Evolutionary conservation across 257 asterid species (phyloP), one percentile per base, ranked within the genome.

Genomic region (Rauvolfia tetraphylla): DNA sequence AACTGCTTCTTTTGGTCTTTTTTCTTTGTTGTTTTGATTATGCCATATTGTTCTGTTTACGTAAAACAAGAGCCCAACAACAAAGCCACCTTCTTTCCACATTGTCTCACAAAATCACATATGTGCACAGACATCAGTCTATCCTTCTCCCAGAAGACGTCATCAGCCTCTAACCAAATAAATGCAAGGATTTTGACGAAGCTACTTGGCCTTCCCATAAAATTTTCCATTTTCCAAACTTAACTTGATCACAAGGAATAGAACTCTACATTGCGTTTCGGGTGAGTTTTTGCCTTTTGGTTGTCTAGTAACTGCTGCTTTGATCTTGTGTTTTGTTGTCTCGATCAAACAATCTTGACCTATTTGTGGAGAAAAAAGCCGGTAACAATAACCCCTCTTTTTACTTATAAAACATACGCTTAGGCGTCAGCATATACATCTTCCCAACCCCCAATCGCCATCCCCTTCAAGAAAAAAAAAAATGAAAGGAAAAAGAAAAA

Each of bases 141-240:
- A n/a, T n/a, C n/a, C n/a, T n/a, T n/a, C n/a, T n/a, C n/a, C n/a
- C n/a, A n/a, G n/a, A n/a, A n/a, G n/a, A n/a, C n/a, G n/a, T n/a
- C n/a, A n/a, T n/a, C n/a, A n/a, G n/a, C n/a, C n/a, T n/a, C n/a
- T n/a, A n/a, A n/a, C n/a, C 42, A 2, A 39, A 39, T 3, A 39
- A 39, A 39, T 39, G 42, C 42, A 62, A 72, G 34, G 27, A 71
- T 34, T 62, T 70, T 71, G 33, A 36, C 25, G 8, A 66, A 5
- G n/a, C 62, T 56, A 3, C 31, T 56, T 7, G 31, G 62, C 0
- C 1, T 56, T n/a, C 31, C 31, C 7, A 5, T 13, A 25, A 25
- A 17, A 62, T 25, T 72, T 63, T 72, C 48, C 57, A n/a, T 54
- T 61, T 72, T 54, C n/a, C n/a, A n/a, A 38, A 49, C 68, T 68